phyloP scores from a whole-genome alignment of 495 filamentous ascomycete species.

The Parathielavia appendiculata region DNA sequence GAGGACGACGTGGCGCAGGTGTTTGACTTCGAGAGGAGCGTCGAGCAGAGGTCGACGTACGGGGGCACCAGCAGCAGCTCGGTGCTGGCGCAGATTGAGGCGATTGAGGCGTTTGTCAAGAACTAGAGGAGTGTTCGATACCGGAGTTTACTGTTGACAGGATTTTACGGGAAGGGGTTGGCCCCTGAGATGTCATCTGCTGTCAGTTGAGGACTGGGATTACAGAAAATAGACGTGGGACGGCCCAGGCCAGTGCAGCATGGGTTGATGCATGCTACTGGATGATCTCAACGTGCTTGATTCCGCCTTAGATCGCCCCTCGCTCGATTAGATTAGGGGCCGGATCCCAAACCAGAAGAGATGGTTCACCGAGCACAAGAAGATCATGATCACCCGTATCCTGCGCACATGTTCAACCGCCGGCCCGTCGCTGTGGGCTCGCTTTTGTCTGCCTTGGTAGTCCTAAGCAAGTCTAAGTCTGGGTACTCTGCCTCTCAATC shows the following conservation, averaged over 20 bases:
- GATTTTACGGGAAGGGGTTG: neutral
- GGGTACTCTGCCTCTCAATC: too few relatives aligned
- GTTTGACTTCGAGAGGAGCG: slow-evolving; percentile 82
- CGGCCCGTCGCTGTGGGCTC: too few relatives aligned
- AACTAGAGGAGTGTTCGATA: neutral
- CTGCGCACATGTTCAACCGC: too few relatives aligned
- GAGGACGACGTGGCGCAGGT: slow-evolving; percentile 65
- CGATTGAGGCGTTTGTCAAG: slow-evolving; percentile 18
- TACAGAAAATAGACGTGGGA: neutral
- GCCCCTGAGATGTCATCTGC: neutral
- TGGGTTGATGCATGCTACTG: neutral
- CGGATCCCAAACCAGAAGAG: too few relatives aligned
- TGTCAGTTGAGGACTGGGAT: neutral
- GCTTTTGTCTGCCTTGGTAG: too few relatives aligned
- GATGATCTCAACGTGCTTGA: too few relatives aligned
- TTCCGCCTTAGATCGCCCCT: too few relatives aligned
- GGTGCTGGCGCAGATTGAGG: slow-evolving; percentile 68
- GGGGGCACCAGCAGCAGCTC: slow-evolving; percentile 75
- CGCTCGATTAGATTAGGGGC: too few relatives aligned
- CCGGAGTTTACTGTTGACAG: too few relatives aligned
- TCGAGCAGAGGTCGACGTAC: slow-evolving; percentile 74
- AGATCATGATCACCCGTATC: too few relatives aligned
- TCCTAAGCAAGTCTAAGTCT: too few relatives aligned
- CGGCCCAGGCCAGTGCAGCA: neutral
- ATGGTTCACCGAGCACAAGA: too few relatives aligned